These are phyloP conservation scores for Globisporangium cederbergense DNA, from an alignment of 352 stramenopile species.

Conservation along the genomic window DNA sequence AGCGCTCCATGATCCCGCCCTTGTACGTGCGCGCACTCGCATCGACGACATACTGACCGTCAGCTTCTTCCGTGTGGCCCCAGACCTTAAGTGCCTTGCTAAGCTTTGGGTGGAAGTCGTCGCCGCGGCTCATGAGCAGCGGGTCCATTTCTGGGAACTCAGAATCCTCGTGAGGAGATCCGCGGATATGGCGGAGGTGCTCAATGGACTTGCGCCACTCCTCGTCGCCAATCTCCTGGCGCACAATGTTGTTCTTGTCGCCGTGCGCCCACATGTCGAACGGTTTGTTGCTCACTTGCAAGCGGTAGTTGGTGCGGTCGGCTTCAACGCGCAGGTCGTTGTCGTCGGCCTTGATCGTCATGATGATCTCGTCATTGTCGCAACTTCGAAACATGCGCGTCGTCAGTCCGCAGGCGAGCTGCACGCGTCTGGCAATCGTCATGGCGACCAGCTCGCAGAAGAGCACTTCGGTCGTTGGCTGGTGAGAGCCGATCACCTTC, in stretches of 20 bases:
- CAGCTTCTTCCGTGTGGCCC: slow-evolving; percentile 75
- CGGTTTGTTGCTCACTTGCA: slow-evolving; percentile 74
- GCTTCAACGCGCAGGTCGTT: slow-evolving; percentile 68
- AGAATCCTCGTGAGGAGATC: slow-evolving; percentile 26
- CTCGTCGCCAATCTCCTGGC: slow-evolving; percentile 46
- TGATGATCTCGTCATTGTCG: slow-evolving; percentile 76
- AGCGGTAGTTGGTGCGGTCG: slow-evolving; percentile 62
- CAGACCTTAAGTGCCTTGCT: slow-evolving; percentile 47
- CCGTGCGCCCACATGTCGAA: slow-evolving; percentile 54
- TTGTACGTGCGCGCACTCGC: slow-evolving; percentile 31
- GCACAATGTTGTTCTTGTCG: slow-evolving; percentile 48
- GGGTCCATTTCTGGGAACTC: slow-evolving; percentile 74
- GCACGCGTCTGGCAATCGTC: slow-evolving; percentile 56
- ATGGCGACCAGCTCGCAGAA: slow-evolving; percentile 76
- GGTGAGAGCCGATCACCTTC: slow-evolving; percentile 34
- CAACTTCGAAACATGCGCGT: slow-evolving; percentile 80
- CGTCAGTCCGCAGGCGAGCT: slow-evolving; percentile 73
- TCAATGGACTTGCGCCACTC: slow-evolving; percentile 50
- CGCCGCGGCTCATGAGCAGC: slow-evolving; percentile 54
- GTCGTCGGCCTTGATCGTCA: slow-evolving; percentile 79
- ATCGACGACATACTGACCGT: slow-evolving; percentile 56
- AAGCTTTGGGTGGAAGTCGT: slow-evolving; percentile 62
- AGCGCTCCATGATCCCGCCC: slow-evolving; percentile 26
- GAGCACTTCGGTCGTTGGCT: slow-evolving; percentile 43
- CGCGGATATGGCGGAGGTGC: slow-evolving; percentile 52